Evolutionary conservation across 208 protist genomes (phyloP).

Genomic region (Trypanosoma brucei): DNA sequence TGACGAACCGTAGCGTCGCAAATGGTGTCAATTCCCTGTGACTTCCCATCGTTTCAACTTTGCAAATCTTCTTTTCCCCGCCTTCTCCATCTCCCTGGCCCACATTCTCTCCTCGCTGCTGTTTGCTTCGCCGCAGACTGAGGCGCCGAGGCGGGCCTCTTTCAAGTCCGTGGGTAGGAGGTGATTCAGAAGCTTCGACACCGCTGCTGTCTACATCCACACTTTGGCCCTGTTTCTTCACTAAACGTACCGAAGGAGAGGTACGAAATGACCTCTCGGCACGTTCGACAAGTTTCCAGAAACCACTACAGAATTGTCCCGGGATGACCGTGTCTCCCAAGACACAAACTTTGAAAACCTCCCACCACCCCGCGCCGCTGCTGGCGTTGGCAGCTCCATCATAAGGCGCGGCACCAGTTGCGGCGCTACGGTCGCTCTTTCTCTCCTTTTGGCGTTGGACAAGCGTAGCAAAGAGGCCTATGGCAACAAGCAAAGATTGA

Average conservation of each 20-base stretch:
- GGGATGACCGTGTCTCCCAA: slow-evolving; percentile 42
- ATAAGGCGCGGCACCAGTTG: not conserved
- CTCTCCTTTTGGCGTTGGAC: slow-evolving; percentile 30
- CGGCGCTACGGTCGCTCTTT: not conserved
- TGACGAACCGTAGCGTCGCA: too few species aligned
- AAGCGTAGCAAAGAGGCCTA: slow-evolving; percentile 47
- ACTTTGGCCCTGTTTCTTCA: slow-evolving; percentile 4
- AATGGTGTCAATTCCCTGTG: too few species aligned
- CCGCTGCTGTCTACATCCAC: slow-evolving; percentile 1
- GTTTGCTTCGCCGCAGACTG: too few species aligned
- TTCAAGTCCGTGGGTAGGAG: too few species aligned
- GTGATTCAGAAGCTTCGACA: not conserved
- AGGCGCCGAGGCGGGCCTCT: too few species aligned
- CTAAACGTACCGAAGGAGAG: slow-evolving; percentile 6
- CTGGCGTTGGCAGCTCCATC: not conserved
- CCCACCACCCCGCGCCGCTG: slow-evolving; percentile 36
- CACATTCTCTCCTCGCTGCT: not conserved
- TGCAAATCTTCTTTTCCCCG: not conserved
- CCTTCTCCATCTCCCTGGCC: slow-evolving; percentile 1
- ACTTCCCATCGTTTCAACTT: too few species aligned
- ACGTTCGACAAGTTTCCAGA: slow-evolving; percentile 35
- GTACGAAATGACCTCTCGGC: slow-evolving; percentile 24
- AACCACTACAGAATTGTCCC: slow-evolving; percentile 29
- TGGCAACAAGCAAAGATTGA: slow-evolving; percentile 46
- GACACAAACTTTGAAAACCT: slow-evolving; percentile 35